Conservation (phyloP, 495 filamentous ascomycete species). For the Aspergillus sclerotioniger region DNA sequence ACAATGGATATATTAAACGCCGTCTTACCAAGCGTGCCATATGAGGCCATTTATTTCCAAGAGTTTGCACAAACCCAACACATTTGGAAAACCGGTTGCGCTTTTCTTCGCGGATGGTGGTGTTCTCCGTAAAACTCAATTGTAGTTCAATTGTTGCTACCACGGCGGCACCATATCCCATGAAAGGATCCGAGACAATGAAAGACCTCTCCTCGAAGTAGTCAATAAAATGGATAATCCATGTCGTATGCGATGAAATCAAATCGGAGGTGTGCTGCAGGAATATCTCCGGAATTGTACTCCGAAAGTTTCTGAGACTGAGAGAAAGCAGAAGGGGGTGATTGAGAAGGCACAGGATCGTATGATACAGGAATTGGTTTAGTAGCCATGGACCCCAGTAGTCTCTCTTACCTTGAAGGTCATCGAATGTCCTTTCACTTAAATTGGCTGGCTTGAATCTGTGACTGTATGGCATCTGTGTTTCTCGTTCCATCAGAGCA, state of each 20-base stretch:
- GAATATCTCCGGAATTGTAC: conserved; percentile 50
- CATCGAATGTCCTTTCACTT: conserved; percentile 36
- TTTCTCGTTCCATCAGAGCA: conserved; percentile 49
- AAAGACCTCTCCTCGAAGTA: conserved; percentile 45
- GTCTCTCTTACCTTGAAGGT: conserved; percentile 39
- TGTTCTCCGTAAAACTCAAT: conserved; percentile 44
- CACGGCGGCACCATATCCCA: conserved; percentile 50
- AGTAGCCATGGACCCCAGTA: conserved; percentile 52
- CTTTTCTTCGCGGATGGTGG: conserved; percentile 38
- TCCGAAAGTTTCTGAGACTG: conserved; percentile 44
- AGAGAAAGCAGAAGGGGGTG: conserved; percentile 47
- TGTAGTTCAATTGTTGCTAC: conserved; percentile 51
- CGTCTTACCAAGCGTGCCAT: conserved; percentile 43
- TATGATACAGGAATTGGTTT: conserved; percentile 50
- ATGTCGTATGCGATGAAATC: conserved; percentile 46
- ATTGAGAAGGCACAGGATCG: conserved; percentile 47
- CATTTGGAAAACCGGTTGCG: conserved; percentile 45
- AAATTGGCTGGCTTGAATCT: conserved; percentile 47
- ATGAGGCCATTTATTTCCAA: conserved; percentile 46
- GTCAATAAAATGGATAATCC: conserved; percentile 50
- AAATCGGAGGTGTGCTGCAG: conserved; percentile 48
- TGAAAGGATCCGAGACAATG: conserved; percentile 43
- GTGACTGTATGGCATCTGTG: conserved; percentile 45
- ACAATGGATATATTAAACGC: background rate
- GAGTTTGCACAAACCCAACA: conserved; percentile 41